Base-by-base conservation (phyloP, 1,139 yeast genomes). In the Yamadazyma dendronema region DNA sequence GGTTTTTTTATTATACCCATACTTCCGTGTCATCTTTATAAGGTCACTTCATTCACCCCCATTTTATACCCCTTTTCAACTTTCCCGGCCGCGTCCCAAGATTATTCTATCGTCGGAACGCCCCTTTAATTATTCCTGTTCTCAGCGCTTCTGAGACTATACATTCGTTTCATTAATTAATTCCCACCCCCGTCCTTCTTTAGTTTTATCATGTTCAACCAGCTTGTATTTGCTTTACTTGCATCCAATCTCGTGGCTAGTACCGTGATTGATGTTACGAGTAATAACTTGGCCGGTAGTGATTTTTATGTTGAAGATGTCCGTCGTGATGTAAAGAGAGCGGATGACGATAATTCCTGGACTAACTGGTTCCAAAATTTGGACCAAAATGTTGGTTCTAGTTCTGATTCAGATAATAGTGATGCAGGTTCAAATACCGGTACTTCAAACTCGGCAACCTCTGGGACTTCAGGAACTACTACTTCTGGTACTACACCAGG, bases 191-290 rank as follows among this genome's bases (percentile, higher is more conserved):
- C 31, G 43, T 40, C 43, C 28, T 37, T 40, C 43, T 37, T 37
- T n/a, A n/a, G n/a, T 42, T 26, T 12, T 10, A 25, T 23, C 28
- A 37, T 37, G 39, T 37, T 37, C 22, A 23, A 31, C 17, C 29
- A 33, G 17, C 19, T 30, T 26, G 19, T 32, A 16, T 16, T 36
- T 3, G 9, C 35, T 16, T 25, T 31, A 37, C 35, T 44, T 30
- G 38, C 36, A 17, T 33, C 32, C 23, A 28, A 34, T 9, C 21
- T 38, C 14, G 37, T 34, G 13, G 19, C 34, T 5, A 32, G 37
- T 22, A 35, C 34, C 29, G 33, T 42, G 15, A 42, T 42, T 17
- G 46, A 42, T 33, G 35, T 42, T 4, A 42, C 46, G 4, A 38
- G 39, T 34, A 31, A 40, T 25, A 38, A 37, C 17, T 17, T 34